Conservation (phyloP, 139 green algal genomes). For the Yamagishiella unicocca region DNA sequence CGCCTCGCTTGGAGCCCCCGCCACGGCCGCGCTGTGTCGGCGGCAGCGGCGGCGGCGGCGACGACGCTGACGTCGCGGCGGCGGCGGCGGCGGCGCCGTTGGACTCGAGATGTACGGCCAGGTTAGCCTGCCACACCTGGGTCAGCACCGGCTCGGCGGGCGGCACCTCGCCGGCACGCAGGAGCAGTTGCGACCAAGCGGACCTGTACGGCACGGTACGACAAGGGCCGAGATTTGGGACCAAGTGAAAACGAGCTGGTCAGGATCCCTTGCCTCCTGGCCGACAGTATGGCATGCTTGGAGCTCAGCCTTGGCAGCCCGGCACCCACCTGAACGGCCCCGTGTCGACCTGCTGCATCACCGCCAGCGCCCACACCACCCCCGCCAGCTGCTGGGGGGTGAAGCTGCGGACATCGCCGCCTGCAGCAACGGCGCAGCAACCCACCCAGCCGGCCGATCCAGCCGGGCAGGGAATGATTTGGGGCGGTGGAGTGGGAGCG, state of each 20-base stretch:
- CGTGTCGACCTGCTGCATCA: constrained; percentile 46
- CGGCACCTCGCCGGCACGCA: background rate
- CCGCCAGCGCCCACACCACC: constrained; percentile 60
- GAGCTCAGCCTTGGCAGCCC: no score
- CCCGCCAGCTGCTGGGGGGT: constrained; percentile 47
- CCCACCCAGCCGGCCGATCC: no score
- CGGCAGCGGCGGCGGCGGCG: background rate
- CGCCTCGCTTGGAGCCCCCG: background rate
- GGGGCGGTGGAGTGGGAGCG: no score
- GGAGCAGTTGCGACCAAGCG: constrained; percentile 24
- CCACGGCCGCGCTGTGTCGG: background rate
- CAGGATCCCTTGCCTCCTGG: no score
- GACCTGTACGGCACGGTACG: constrained; percentile 42
- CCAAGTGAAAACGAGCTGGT: no score
- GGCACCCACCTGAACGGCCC: constrained; percentile 41
- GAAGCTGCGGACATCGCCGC: constrained; percentile 25
- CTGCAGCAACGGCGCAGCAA: background rate
- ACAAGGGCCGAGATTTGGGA: no score
- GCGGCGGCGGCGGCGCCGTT: background rate
- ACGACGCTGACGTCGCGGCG: background rate
- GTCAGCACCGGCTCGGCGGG: constrained; percentile 30
- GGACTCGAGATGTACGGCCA: constrained; percentile 37
- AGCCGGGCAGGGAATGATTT: no score
- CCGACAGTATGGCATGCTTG: background rate
- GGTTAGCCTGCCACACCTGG: constrained; percentile 50